These are phyloP conservation scores for Phytophthora pluvialis DNA, from an alignment of 352 stramenopile species.

Conservation along the genomic window DNA sequence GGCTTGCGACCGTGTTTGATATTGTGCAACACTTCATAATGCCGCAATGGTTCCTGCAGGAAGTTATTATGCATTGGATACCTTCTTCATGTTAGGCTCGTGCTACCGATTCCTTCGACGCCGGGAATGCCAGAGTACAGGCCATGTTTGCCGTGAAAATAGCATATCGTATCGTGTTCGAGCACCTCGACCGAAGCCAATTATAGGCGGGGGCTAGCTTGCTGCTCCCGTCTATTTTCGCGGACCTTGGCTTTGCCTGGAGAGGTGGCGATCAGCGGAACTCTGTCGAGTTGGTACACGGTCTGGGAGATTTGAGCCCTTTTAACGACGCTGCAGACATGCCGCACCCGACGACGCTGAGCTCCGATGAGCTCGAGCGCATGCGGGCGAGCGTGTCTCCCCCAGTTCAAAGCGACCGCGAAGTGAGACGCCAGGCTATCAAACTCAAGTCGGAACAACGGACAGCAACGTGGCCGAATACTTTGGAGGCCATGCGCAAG, in stretches of 20 bases:
- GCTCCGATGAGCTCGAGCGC: constrained; percentile 67
- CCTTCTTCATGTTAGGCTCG: neutral
- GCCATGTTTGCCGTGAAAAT: neutral
- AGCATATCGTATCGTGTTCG: neutral
- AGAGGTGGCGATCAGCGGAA: no score
- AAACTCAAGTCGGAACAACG: constrained; percentile 85
- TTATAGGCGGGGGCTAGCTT: neutral
- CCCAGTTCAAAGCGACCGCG: constrained; percentile 67
- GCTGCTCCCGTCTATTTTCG: neutral
- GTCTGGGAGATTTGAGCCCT: neutral
- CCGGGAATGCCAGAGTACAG: no score
- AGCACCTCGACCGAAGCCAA: neutral
- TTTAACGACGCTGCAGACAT: constrained; percentile 14
- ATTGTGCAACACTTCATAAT: neutral
- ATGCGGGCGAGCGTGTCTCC: constrained; percentile 78
- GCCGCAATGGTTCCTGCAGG: neutral
- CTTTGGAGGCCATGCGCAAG: constrained; percentile 86
- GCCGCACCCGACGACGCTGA: constrained; percentile 58
- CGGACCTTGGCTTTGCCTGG: neutral
- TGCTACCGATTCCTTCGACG: neutral
- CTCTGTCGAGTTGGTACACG: neutral
- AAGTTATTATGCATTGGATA: neutral
- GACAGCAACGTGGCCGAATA: constrained; percentile 92
- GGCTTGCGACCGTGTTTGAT: neutral
- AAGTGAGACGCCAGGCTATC: constrained; percentile 61